Conservation (phyloP, 2,329 filamentous ascomycete genomes). For the Fusarium brevicatenulatum region DNA sequence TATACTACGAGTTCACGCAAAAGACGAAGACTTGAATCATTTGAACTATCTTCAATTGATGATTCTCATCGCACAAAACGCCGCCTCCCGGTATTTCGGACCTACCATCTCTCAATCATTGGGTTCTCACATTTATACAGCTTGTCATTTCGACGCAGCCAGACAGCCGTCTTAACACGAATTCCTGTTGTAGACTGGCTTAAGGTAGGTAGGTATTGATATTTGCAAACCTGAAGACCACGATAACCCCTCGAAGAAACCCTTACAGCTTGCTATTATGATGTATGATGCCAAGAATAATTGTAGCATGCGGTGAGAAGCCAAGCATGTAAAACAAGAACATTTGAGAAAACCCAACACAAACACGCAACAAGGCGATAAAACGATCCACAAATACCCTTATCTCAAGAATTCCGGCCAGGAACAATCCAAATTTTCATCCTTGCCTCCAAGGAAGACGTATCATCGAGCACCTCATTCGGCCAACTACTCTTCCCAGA, state of each 20-base stretch:
- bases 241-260: too few relatives aligned
- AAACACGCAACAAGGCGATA: neutral
- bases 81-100: accelerated
- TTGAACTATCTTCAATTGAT: accelerated
- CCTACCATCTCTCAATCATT: accelerated
- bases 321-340: neutral
- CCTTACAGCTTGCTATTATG: too few relatives aligned
- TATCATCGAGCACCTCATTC: neutral
- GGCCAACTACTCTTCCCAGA: neutral
- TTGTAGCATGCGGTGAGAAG: neutral
- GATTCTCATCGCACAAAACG: accelerated
- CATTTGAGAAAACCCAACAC: neutral
- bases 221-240: too few relatives aligned
- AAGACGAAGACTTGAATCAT: accelerated
- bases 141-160: too few relatives aligned
- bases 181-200: too few relatives aligned
- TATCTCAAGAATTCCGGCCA: neutral
- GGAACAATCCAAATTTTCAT: neutral
- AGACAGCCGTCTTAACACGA: too few relatives aligned
- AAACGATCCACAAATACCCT: neutral
- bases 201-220: too few relatives aligned
- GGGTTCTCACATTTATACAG: too few relatives aligned
- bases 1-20: accelerated
- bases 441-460: neutral
- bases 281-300: neutral